Evolutionary conservation across 495 filamentous ascomycete genomes (phyloP), one percentile per base, ranked within the genome.

Genomic region (Penicillium crystallinum): DNA sequence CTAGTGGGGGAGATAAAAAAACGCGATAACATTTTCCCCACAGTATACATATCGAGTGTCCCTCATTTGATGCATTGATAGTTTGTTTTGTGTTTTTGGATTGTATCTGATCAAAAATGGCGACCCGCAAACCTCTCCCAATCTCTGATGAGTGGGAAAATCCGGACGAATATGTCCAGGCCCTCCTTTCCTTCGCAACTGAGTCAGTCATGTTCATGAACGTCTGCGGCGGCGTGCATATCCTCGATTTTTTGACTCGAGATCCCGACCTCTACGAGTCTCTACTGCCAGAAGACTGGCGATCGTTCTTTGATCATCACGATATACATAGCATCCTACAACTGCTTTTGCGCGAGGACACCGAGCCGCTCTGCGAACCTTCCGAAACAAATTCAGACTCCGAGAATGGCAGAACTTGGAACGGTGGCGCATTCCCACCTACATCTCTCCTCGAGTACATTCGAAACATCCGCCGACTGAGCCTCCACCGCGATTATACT

Each of bases 241-340:
- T 98, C 49, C 77, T 97, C 42, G 93, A 97, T 63, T 97, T 98
- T 68, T 86, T 96, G 70, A 96, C 90, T 10, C 80, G 81, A 48
- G 82, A 90, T 15, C 87, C 88, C 18, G 81, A 85, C 67, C 73
- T 97, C 0, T 97, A 96, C 63, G 77, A 81, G 27, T 71, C 77
- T 2, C 74, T 90, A 2, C 69, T 98, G n/a, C 90, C 90, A 0
- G 61, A 80, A 61, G 81, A 88, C 61, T 98, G 93, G 93, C 78
- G 87, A 46, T 52, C 74, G 2, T 97, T 87, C 75, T 86, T 97
- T 52, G 67, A 86, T 18, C 58, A 76, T 42, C 80, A 80, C 55
- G 79, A 88, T 29, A 77, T 90, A 9, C 82, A 90, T 71, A 79
- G 80, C 37, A 77, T 96, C 7, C 71, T 98, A 2, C 83, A 92